Base-by-base conservation (phyloP, 2,329 filamentous ascomycete species). In the Leptosphaerulina australis region DNA sequence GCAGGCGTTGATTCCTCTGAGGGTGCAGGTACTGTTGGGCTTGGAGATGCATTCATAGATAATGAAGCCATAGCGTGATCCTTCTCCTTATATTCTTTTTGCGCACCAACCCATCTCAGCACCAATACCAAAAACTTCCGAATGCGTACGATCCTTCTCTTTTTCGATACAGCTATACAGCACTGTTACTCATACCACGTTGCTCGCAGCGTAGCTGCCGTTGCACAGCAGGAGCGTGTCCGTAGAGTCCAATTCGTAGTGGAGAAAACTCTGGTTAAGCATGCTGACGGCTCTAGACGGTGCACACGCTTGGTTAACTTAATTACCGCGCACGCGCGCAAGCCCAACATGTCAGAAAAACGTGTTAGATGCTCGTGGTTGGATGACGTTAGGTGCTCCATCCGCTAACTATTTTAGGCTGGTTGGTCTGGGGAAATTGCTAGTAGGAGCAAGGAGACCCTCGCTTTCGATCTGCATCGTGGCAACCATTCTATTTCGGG, bases 1-100 rank as follows among this genome's bases (percentile, higher is more conserved):
- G 66, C 55, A 11, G 67, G 60, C n/a, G 64, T 62, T 11, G 62
- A 44, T 18, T 54, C 29, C 9, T 57, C 38, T 5, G 52, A 29
- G 4, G 55, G 17, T 2, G 59, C 43, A 24, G 60, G 54, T 4
- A 31, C 35, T 15, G 56, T 60, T 5, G 49, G 38, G 17, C 53
- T 62, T 14, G 53, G 29, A 30, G 34, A 28, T n/a, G 50, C 41
- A 37, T 47, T 61, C 30, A 40, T 46, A 9, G 54, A 43, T 10
- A 54, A 54, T 31, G 47, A 50, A 18, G 62, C 46, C 62, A 66
- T 63, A 22, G 36, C 47, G 37, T 35, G 33, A 35, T 47, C 34
- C 38, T 50, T 52, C 52, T 45, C 57, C 48, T 44, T 44, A 40
- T 33, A 20, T 28, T 4, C 39, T 20, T 15, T 36, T 17, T 24